Conservation (phyloP, 2,329 filamentous ascomycete species). For the Ascocoryne sarcoides region DNA sequence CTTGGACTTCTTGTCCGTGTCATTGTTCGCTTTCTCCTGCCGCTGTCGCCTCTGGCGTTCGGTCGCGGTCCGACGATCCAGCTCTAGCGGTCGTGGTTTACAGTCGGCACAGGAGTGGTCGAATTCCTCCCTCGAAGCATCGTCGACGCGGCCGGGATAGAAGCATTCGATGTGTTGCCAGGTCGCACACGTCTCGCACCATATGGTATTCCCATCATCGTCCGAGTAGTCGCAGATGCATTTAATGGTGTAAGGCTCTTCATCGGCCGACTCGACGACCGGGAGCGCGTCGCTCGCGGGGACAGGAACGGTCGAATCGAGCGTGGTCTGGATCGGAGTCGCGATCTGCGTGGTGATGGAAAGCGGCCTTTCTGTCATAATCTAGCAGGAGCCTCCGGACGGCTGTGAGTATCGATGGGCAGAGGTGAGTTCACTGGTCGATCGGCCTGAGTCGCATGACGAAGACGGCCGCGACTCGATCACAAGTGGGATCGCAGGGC, state of each 20-base stretch:
- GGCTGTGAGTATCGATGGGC: slow-evolving; percentile 26
- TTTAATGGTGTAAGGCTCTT: slow-evolving; percentile 90
- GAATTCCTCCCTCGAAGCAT: slow-evolving; percentile 62
- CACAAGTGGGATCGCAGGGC: slow-evolving; percentile 22
- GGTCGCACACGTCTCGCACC: slow-evolving; percentile 90
- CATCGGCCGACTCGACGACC: slow-evolving; percentile 45
- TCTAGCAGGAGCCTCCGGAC: slow-evolving; percentile 29
- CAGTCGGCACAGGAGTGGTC: slow-evolving; percentile 87
- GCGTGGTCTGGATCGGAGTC: slow-evolving; percentile 23
- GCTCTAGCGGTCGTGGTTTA: slow-evolving; percentile 61
- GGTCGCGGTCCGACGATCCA: slow-evolving; percentile 67
- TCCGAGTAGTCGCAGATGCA: slow-evolving; percentile 91
- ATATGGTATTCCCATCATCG: slow-evolving; percentile 96
- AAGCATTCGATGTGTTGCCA: slow-evolving; percentile 99
- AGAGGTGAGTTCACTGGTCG: slow-evolving; percentile 29
- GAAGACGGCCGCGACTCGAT: slow-evolving; percentile 30
- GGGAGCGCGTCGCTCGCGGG: slow-evolving; percentile 22
- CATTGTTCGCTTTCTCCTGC: slow-evolving; percentile 39
- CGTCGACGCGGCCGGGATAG: slow-evolving; percentile 65
- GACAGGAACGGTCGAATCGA: slow-evolving; percentile 15
- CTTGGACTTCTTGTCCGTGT: slow-evolving; percentile 60
- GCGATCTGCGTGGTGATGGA: slow-evolving; percentile 30
- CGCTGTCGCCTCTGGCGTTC: slow-evolving; percentile 60
- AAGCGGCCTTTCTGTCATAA: slow-evolving; percentile 32
- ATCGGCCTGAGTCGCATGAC: slow-evolving; percentile 31